Conservation (phyloP, 106 monocot genomes). For the Posidonia australis region DNA sequence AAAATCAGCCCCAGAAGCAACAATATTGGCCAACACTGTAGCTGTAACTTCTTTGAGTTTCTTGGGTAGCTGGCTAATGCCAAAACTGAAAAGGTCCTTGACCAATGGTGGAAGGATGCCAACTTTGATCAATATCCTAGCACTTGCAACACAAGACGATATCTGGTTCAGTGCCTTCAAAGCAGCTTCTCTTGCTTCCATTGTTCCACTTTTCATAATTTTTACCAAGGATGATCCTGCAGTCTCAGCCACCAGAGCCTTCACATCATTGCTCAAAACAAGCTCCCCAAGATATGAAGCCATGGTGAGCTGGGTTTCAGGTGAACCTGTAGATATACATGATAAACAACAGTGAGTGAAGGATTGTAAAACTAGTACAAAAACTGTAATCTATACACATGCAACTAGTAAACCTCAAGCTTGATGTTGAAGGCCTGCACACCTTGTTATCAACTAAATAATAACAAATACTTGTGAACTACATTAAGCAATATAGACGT, state of each 20-base stretch:
- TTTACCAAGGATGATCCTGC: constrained; percentile 37
- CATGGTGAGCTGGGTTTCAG: constrained; percentile 20
- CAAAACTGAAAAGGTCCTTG: constrained; percentile 15
- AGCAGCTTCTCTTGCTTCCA: constrained; percentile 19
- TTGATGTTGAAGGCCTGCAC: too few species aligned
- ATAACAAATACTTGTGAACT: too few species aligned
- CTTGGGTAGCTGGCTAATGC: constrained; percentile 12
- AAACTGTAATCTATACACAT: too few species aligned
- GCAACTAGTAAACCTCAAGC: too few species aligned
- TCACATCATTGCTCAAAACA: constrained; percentile 22
- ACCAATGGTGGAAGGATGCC: constrained; percentile 31
- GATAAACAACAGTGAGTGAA: neutral
- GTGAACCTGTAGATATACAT: constrained; percentile 19
- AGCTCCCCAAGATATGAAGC: constrained; percentile 20
- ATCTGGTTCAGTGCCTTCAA: constrained; percentile 26
- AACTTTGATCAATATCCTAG: constrained; percentile 6
- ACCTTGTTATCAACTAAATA: too few species aligned
- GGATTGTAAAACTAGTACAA: neutral
- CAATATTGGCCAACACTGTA: constrained; percentile 23
- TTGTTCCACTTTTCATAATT: constrained; percentile 33
- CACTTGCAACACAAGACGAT: constrained; percentile 16
- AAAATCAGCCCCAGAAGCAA: constrained; percentile 16
- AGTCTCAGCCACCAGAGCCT: constrained; percentile 18
- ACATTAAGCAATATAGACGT: too few species aligned
- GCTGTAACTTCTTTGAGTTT: constrained; percentile 20